A percentile compares a stretch with the other conserved stretches of the same genome.
These are phyloP conservation scores for Xylaria curta DNA, from an alignment of 495 filamentous ascomycete species.

Conservation along the genomic window DNA sequence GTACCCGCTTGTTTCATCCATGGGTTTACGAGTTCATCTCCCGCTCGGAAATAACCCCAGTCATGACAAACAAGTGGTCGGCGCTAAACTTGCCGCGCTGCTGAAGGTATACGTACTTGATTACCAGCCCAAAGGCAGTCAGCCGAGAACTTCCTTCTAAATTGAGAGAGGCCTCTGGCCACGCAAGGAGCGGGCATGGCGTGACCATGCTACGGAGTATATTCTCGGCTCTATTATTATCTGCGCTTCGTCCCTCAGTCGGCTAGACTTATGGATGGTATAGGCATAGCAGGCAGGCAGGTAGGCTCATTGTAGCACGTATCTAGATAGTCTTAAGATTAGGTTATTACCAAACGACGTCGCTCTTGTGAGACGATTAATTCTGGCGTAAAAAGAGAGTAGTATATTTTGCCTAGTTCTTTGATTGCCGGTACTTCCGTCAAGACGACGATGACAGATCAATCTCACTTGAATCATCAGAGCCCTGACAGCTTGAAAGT, in stretches of 20 bases:
- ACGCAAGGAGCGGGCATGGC: slow-evolving; percentile 5
- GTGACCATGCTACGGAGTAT: background rate
- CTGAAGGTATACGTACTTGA: background rate
- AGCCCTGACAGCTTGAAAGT: background rate
- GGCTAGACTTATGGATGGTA: background rate
- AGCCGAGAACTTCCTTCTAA: slow-evolving; percentile 9
- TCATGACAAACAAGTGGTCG: background rate
- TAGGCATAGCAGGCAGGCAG: background rate
- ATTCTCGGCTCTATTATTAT: slow-evolving; percentile 9
- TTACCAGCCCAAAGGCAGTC: background rate
- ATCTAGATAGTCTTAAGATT: background rate
- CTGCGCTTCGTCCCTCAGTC: background rate
- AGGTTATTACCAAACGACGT: no score
- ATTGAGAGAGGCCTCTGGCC: slow-evolving; percentile 5
- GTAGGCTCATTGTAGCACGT: background rate
- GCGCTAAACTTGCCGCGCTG: slow-evolving; percentile 7
- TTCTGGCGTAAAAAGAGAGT: background rate
- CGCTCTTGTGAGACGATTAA: background rate
- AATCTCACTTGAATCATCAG: no score
- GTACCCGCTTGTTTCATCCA: background rate
- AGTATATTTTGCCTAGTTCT: background rate
- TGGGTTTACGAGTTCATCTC: background rate
- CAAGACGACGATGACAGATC: no score
- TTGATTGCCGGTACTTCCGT: background rate
- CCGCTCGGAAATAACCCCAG: background rate